These are phyloP conservation scores for Euphorbia peplus DNA, from an alignment of 345 rosid species.

Conservation along the genomic window DNA sequence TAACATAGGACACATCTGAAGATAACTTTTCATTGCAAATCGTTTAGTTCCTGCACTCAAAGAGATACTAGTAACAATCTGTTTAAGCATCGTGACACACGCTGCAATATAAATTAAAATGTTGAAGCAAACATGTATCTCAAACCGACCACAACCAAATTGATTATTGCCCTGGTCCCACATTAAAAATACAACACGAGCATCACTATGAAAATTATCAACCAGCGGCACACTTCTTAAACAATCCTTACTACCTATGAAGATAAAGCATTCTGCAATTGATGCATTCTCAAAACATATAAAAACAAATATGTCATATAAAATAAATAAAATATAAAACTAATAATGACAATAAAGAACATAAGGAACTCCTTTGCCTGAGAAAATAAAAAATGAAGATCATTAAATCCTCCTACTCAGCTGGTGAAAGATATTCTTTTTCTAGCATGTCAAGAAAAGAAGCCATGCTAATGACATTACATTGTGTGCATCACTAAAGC, in stretches of 20 bases:
- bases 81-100: not conserved
- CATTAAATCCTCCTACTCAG: not conserved
- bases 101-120: slow-evolving; percentile 1
- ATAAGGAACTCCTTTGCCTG: not conserved
- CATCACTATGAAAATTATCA: not conserved
- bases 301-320: not conserved
- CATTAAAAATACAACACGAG: not conserved
- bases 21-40: not conserved
- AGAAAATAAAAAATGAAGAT: not conserved
- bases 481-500: not conserved
- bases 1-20: not conserved
- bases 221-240: not conserved
- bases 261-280: not conserved
- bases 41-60: not conserved
- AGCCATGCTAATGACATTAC: not conserved
- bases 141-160: not conserved
- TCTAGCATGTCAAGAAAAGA: not conserved
- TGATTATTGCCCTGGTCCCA: not conserved
- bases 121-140: not conserved
- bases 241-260: not conserved
- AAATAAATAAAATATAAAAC: too few relatives aligned
- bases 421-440: not conserved
- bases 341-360: not conserved
- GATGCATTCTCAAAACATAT: not conserved
- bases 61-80: not conserved